These are phyloP conservation scores for Rhynchosporium agropyri DNA, from an alignment of 2,329 filamentous ascomycete genomes.

Conservation along the genomic window DNA sequence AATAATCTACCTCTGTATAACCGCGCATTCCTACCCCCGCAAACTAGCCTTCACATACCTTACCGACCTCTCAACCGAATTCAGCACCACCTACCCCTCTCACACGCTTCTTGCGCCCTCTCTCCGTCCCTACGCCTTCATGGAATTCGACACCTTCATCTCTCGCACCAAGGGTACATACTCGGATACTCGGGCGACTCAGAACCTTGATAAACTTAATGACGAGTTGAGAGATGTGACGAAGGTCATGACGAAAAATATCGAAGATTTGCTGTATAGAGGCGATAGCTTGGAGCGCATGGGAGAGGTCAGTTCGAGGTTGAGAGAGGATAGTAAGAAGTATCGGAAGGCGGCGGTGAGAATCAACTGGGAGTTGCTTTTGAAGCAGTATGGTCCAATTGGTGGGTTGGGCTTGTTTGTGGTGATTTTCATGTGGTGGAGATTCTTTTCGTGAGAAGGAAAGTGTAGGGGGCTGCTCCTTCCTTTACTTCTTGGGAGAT, in stretches of 20 bases:
- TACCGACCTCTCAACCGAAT: conserved; percentile 86
- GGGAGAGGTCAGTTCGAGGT: conserved; percentile 86
- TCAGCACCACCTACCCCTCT: conserved; percentile 79
- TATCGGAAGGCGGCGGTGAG: conserved; percentile 89
- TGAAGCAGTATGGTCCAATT: conserved; percentile 97
- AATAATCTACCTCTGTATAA: conserved; percentile 91
- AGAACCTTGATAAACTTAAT: conserved; percentile 94
- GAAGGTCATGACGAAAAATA: conserved; percentile 99
- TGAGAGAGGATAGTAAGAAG: conserved; percentile 92
- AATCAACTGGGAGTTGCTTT: conserved; percentile 96
- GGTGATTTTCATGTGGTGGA: conserved; percentile 19
- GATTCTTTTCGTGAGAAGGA: conserved; percentile 19
- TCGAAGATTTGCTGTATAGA: conserved; percentile 93
- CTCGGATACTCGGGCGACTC: conserved; percentile 84
- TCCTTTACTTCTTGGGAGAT: background rate
- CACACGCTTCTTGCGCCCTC: conserved; percentile 72
- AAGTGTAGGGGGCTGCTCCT: background rate
- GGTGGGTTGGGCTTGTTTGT: conserved; percentile 49
- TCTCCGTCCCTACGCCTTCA: conserved; percentile 91
- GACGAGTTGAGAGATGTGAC: conserved; percentile 97
- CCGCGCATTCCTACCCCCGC: conserved; percentile 90
- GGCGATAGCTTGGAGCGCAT: conserved; percentile 95
- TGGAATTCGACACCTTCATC: conserved; percentile 98
- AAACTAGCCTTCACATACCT: conserved; percentile 99
- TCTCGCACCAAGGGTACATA: conserved; percentile 90